Evolutionary conservation across 257 asterid genomes (phyloP), one percentile per base, ranked within the genome.

Genomic region (Verbascum thapsus): DNA sequence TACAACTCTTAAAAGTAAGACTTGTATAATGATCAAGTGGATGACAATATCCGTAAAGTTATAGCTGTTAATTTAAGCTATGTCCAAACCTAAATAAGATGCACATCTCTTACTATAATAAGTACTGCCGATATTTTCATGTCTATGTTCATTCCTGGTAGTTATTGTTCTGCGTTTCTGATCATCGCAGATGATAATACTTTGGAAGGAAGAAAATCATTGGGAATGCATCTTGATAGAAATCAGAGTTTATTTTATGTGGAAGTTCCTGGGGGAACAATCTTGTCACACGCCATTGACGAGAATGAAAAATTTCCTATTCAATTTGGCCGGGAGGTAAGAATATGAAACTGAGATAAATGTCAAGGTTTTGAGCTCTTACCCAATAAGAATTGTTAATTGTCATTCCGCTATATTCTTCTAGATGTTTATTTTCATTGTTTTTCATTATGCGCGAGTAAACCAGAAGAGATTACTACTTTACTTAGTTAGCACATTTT

Each of bases 261-360:
- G 63, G 99, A 92, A 79, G 80, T 84, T 74, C 96, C 99, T 70
- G 90, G 86, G 35, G 95, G 94, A 69, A 73, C 78, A 64, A 76
- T 89, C 67, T 68, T 92, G 66, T 81, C 74, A 1, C 99, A 92
- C 65, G 69, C 54, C 16, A 82, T 87, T 43, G 88, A 85, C 74
- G 96, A 89, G 79, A 85, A 83, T 26, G 96, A 87, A 71, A 92
- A 62, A 40, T 89, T 92, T 74, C 97, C 99, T 16, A 74, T 64
- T 63, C 99, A 92, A 76, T 92, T 92, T 76, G 99, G 99, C 12
- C 97, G 99, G 15, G 97, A 92, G 89, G 99, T 92, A 80, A 69
- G 74, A 40, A 49, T 66, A n/a, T 54, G 69, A 67, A 42, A 44
- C 38, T 26, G 32, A 23, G 64, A 20, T n/a, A 42, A 32, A 30